Evolutionary conservation across 164 flowering plant species (phyloP), one percentile per base, ranked within the genome.

Genomic region (Nymphaea colorata): DNA sequence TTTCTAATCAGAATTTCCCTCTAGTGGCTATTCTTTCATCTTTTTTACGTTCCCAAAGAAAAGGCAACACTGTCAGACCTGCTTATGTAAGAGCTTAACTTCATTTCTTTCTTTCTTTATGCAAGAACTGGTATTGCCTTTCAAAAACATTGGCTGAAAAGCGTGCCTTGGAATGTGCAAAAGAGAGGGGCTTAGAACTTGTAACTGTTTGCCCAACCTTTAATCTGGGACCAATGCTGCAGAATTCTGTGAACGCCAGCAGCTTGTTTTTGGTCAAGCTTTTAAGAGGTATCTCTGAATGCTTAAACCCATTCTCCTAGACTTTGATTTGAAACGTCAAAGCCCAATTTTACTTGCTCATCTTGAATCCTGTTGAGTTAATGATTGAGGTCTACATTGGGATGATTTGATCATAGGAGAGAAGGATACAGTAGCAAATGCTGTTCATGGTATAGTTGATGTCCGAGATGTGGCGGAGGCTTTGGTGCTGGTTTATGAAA

Each of bases 141-240:
- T 75, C 89, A 11, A 85, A 85, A 73, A 84, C 86, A 45, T 74
- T 10, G 36, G 88, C 90, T 64, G 90, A 87, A 66, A 76, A 71
- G 5, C 68, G 75, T 67, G 93, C 87, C 53, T 70, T 68, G 60
- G 83, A 84, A 57, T 85, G 78, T 73, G 84, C 80, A 44, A 75
- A 76, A 64, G 64, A 53, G 43, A 79, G 44, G 42, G 83, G 78
- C 43, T 83, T 84, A 5, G 80, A 87, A 41, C 55, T 87, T 18
- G 82, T 84, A 14, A 66, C 87, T 3, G 78, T 86, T 59, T 80
- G 82, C 57, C 93, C 93, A 10, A 42, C 79, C 41, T 55, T 75
- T 55, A 73, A 82, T 43, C 4, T 82, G 1, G 90, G 93, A n/a
- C 87, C 90, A 14, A 71, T 84, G 78, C 70, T 86, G 72, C 93